Evolutionary conservation across 768 basidiomycete genomes (phyloP).

Genomic region (Tephrocybe sp.): DNA sequence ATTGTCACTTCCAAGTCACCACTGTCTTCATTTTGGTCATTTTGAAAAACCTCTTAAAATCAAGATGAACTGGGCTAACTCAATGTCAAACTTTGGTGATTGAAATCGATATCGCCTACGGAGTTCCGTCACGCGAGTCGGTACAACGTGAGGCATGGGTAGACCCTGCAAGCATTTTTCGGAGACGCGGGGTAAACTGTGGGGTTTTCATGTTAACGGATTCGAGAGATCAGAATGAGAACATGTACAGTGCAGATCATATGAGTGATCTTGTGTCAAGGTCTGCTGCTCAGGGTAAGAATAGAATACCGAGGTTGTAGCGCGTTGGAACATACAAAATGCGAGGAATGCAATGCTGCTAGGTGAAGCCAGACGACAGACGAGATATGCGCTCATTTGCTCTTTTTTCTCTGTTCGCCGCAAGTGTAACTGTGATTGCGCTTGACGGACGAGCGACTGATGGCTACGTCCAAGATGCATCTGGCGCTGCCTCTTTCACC

Average conservation of each 20-base stretch:
- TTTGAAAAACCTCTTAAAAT: no score
- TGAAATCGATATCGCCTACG: no score
- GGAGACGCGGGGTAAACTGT: slow-evolving; percentile 7
- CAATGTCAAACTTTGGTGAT: no score
- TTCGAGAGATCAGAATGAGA: slow-evolving; percentile 2
- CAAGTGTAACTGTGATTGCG: slow-evolving; percentile 23
- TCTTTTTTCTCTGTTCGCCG: slow-evolving; percentile 19
- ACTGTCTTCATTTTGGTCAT: no score
- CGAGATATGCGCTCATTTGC: slow-evolving; percentile 20
- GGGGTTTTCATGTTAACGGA: slow-evolving; percentile 6
- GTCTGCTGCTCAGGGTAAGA: background rate
- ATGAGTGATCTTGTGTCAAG: background rate
- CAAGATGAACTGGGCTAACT: no score
- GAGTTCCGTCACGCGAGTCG: no score
- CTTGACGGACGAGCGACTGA: slow-evolving; percentile 39
- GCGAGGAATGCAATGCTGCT: background rate
- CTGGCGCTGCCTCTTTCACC: slow-evolving; percentile 59
- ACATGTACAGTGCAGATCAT: slow-evolving; percentile 1
- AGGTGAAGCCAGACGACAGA: background rate
- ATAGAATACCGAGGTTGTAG: slow-evolving; percentile 16
- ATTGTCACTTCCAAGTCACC: no score
- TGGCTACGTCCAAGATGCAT: slow-evolving; percentile 54
- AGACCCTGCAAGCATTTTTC: background rate
- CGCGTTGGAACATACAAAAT: slow-evolving; percentile 13
- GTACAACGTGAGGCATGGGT: no score